Evolutionary conservation across 192 early-diverging fungal genomes (phyloP), one percentile per base, ranked within the genome.

Genomic region (Podila horticola): DNA sequence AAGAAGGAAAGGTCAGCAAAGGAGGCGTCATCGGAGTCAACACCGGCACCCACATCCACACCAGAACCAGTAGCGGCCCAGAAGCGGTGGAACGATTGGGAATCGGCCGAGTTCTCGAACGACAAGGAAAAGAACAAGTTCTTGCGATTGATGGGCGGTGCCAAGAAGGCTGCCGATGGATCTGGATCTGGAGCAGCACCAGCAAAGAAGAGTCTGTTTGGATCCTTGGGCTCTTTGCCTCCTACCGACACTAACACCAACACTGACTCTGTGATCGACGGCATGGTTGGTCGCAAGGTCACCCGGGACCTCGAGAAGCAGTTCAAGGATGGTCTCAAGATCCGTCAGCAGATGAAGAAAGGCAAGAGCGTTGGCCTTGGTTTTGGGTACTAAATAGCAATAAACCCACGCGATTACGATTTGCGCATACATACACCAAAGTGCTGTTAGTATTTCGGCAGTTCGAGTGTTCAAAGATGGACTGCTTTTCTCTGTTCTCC

Each of bases 61-160:
- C 30, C 55, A 50, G 31, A 26, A 30, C 48, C 41, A 64, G 49
- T 38, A 71, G 55, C 34, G 2, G n/a, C 24, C 30, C 57, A 68
- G 26, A 67, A 82, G 59, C 64, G 85, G 20, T 92, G 91, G 91
- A 92, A 91, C 57, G 86, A 92, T 64, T 92, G 91, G 91, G 79
- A 66, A 20, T 81, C 88, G 65, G 91, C 91, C 0, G 83, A 85
- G 20, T 89, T 92, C 70, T 84, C 84, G 11, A 83, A 89, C 60
- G 79, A 83, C 17, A 83, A 79, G 38, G 84, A 88, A 28, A 89
- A 90, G 71, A 77, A 87, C 74, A 92, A 92, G 69, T 92, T 92
- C 68, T 66, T 92, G 69, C 85, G 89, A 20, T 83, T 92, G 22
- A 70, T 92, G 38, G 89, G 89, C 0, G 90, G 87, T 24, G 91